Conservation (phyloP, 257 asterid species). For the Solanum dulcamara region DNA sequence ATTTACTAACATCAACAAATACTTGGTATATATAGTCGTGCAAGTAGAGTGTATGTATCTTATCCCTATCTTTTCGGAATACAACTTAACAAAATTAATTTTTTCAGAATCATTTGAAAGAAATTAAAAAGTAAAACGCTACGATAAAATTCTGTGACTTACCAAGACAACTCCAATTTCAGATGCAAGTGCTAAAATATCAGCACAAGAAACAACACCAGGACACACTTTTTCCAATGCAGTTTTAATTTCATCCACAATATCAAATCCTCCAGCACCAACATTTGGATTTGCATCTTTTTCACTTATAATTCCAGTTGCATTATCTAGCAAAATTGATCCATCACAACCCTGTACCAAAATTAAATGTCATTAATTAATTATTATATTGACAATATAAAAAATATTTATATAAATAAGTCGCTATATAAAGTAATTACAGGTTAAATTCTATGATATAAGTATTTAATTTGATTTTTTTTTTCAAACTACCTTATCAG, state of each 20-base stretch:
- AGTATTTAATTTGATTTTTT: too few species aligned
- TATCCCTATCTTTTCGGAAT: too few species aligned
- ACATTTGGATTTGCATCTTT: conserved; percentile 14
- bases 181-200: conserved; percentile 21
- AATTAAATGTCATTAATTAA: neutral
- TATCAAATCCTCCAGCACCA: conserved; percentile 7
- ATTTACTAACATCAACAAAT: too few species aligned
- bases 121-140: too few species aligned
- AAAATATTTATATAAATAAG: neutral
- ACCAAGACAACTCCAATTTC: conserved; percentile 19
- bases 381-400: neutral
- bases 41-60: too few species aligned
- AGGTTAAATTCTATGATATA: neutral
- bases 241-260: conserved; percentile 24
- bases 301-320: conserved; percentile 17
- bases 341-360: conserved; percentile 27
- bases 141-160: neutral
- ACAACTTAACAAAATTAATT: neutral
- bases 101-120: neutral
- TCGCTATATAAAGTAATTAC: neutral
- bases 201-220: conserved; percentile 32
- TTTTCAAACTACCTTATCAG: neutral
- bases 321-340: conserved; percentile 19
- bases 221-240: conserved; percentile 25
- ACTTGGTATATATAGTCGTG: too few species aligned